Conservation (phyloP, 2,329 filamentous ascomycete genomes). For the Bipolaris cookei region DNA sequence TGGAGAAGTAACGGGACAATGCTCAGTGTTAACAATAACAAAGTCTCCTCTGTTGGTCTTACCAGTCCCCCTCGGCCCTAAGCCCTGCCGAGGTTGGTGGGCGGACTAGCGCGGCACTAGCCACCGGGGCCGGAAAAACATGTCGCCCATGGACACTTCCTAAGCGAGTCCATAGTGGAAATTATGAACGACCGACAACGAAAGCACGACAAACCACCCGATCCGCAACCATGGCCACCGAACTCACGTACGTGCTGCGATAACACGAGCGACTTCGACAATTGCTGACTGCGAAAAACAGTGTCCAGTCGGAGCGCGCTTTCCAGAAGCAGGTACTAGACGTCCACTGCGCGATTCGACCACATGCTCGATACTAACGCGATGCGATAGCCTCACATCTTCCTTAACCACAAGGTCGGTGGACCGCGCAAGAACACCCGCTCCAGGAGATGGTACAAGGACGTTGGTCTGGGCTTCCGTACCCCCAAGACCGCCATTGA, state of each 20-base stretch:
- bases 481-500: slow-evolving; percentile 99
- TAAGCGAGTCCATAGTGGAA: slow-evolving; percentile 22
- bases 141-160: slow-evolving; percentile 8
- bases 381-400: slow-evolving; percentile 89
- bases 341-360: slow-evolving; percentile 22
- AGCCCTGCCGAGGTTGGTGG: slow-evolving; percentile 16
- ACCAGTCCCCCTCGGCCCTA: not conserved
- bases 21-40: not conserved
- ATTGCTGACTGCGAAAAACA: slow-evolving; percentile 63
- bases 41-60: not conserved
- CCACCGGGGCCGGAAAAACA: slow-evolving; percentile 14
- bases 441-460: slow-evolving; percentile 94
- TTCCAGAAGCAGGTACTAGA: slow-evolving; percentile 77
- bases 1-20: slow-evolving; percentile 1
- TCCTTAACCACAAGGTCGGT: slow-evolving; percentile 94
- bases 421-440: slow-evolving; percentile 59
- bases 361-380: slow-evolving; percentile 39
- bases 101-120: slow-evolving; percentile 12
- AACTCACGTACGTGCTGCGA: slow-evolving; percentile 50
- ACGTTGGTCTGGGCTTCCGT: slow-evolving; percentile 98
- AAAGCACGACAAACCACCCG: slow-evolving; percentile 44
- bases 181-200: slow-evolving; percentile 22
- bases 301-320: slow-evolving; percentile 99
- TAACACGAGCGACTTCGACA: slow-evolving; percentile 6
- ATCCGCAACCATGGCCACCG: slow-evolving; percentile 54